Base-by-base conservation (phyloP, 2,329 filamentous ascomycete species). In the Cladosporium sp. region DNA sequence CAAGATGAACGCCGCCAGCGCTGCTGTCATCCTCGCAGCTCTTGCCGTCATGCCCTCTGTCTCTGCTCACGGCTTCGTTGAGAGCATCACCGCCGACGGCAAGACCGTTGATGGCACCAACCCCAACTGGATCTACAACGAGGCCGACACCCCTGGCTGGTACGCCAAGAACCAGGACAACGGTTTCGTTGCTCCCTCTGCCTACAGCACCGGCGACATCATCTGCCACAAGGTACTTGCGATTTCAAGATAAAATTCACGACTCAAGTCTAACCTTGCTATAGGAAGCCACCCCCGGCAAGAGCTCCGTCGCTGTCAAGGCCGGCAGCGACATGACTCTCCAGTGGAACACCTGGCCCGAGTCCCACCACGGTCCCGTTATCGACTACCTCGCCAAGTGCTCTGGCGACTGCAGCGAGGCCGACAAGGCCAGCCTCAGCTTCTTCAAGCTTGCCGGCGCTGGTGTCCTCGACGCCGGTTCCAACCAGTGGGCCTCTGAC, bases 391-490 rank as follows among this genome's bases (percentile, higher is more conserved):
- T 88, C 15, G 86, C 86, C 58, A 78, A 78, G 65, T 85, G 83
- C 73, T 51, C 55, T 40, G 83, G 80, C 20, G 79, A 84, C 70
- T 87, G 82, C 71, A 75, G 80, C 38, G 70, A 71, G 0, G 82
- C 80, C 58, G 79, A 82, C 71, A 82, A 84, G 71, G 73, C 70
- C 2, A 67, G 73, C 5, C 77, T 87, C 30, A 72, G 81, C 63
- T 88, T 82, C 72, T 83, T 86, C 79, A 88, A 88, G 79, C 86
- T 88, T 60, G 78, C 81, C 39, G 78, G 78, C 58, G 75, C 71
- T 36, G 86, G 85, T 59, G 77, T 84, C 63, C 73, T 81, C 60
- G 68, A 74, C 61, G 75, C 73, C 47, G 73, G 67, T 58, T 69
- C 72, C 37, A 65, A 67, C 12, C 73, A 69, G 42, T 88, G 84